Evolutionary conservation across 345 rosid species (phyloP).

Genomic region (Citrus unshiu): DNA sequence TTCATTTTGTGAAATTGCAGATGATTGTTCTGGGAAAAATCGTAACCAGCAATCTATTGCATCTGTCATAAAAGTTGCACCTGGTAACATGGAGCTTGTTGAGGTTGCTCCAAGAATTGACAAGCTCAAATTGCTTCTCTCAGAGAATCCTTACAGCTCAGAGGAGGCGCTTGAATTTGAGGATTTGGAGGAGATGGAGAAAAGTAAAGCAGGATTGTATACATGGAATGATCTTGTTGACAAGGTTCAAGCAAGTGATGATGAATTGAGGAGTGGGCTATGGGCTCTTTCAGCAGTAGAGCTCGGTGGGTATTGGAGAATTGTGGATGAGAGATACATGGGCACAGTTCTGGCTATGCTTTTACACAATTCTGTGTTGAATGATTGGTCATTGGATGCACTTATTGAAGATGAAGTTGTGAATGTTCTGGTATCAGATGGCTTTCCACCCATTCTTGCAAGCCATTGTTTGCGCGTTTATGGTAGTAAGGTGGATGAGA

Average conservation of each 20-base stretch:
- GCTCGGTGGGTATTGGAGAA: constrained; percentile 85
- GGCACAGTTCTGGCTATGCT: constrained; percentile 63
- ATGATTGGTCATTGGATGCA: constrained; percentile 63
- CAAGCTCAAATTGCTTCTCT: constrained; percentile 64
- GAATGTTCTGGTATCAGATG: constrained; percentile 54
- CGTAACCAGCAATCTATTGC: constrained; percentile 26
- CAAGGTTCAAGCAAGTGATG: constrained; percentile 80
- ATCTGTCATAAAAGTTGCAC: constrained; percentile 53
- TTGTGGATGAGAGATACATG: constrained; percentile 63
- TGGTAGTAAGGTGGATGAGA: constrained; percentile 43
- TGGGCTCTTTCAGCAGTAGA: constrained; percentile 67
- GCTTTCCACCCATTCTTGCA: constrained; percentile 51
- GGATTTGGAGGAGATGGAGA: constrained; percentile 29
- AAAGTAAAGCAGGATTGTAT: constrained; percentile 31
- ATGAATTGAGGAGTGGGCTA: constrained; percentile 56
- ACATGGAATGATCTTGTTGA: constrained; percentile 69
- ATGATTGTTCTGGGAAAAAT: constrained; percentile 23
- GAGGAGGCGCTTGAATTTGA: constrained; percentile 38
- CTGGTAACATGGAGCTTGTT: constrained; percentile 75
- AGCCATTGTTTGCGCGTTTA: constrained; percentile 59
- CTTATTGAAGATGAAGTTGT: constrained; percentile 64
- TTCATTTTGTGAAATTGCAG: constrained; percentile 9
- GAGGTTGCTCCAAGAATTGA: constrained; percentile 90
- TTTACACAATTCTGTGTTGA: constrained; percentile 57
- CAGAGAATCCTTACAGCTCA: constrained; percentile 45